Evolutionary conservation across 805 yeast species (phyloP), one percentile per base, ranked within the genome.

Genomic region (Vanderwaltozyma polyspora): DNA sequence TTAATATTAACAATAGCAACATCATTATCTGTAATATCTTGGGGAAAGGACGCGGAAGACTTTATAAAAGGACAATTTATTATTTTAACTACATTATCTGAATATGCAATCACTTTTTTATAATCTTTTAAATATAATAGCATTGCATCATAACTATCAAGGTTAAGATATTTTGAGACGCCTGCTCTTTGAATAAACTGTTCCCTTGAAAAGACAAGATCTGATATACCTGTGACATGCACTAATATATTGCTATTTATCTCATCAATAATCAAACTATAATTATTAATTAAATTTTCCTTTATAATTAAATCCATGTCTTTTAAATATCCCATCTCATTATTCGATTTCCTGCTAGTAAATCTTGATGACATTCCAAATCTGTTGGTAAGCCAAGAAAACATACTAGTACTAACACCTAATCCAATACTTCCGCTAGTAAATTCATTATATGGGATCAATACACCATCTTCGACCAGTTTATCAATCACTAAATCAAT

Each of bases 401-500:
- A n/a, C n/a, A n/a, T n/a, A n/a, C n/a, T n/a, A n/a, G n/a, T n/a
- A n/a, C n/a, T n/a, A n/a, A n/a, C n/a, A n/a, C n/a, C n/a, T n/a
- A n/a, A n/a, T n/a, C n/a, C n/a, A n/a, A n/a, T n/a, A n/a, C n/a
- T n/a, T n/a, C n/a, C n/a, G n/a, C n/a, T 13, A 51, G 32, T 52
- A 52, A 48, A 11, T 25, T 36, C 19, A 45, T 26, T 8, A 42
- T 10, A 10, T 19, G 28, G 14, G 1, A 59, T 44, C 28, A 63
- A 41, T 26, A 48, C 48, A 1, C 53, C 58, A 9, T 45, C 45
- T 4, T 42, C 38, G 0, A 61, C 48, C 18, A 63, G 39, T 7
- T 42, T 46, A 29, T 62, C 63, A 5, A 64, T 38, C 2, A 56
- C 64, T 9, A 56, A 39, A 34, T 59, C 64, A 15, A 63, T 42